Base-by-base conservation (phyloP, 768 basidiomycete genomes). In the Suillus sp. region DNA sequence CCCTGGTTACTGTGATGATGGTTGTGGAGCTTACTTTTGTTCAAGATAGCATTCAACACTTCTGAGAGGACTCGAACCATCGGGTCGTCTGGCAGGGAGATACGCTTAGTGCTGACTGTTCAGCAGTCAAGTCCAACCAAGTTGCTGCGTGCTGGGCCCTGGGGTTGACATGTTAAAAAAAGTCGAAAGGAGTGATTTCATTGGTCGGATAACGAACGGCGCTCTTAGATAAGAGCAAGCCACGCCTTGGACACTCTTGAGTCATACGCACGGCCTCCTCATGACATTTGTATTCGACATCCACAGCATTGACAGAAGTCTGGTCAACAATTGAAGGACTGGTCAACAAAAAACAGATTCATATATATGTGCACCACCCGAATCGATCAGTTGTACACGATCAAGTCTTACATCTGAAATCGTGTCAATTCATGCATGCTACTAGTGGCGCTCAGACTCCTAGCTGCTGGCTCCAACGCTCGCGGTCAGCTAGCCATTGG, bases 401-500 rank as follows among this genome's bases (percentile, higher is more conserved):
- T 51, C 16, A 30, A 51, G 27, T 16, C 30, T 51, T 18, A 25
- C 22, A 38, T 25, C 32, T 34, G 32, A 34, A 34, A 34, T 34
- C 1, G 9, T 38, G 25, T 25, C 7, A 25, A 18, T 57, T 38
- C 37, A 56, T 56, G 25, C n/a, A n/a, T n/a, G n/a, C n/a, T n/a
- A n/a, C n/a, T n/a, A n/a, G n/a, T n/a, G 37, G 27, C 20, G 5
- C 56, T 40, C 56, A 40, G 38, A 27, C 25, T 84, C 37, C 67
- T 78, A 35, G 69, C 81, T 14, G 78, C 84, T 1, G 83, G 83
- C 13, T 85, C 83, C 11, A 85, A 84, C 53, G 80, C 81, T 57
- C 74, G 70, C 62, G 83, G 84, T 11, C 83, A 85, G 56, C 77
- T 85, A 3, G 81, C 76, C 1, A 78, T 74, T 9, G 79, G 78